phyloP scores from a whole-genome alignment of 148 eudicot species.

The Salicornia ramosissima region DNA sequence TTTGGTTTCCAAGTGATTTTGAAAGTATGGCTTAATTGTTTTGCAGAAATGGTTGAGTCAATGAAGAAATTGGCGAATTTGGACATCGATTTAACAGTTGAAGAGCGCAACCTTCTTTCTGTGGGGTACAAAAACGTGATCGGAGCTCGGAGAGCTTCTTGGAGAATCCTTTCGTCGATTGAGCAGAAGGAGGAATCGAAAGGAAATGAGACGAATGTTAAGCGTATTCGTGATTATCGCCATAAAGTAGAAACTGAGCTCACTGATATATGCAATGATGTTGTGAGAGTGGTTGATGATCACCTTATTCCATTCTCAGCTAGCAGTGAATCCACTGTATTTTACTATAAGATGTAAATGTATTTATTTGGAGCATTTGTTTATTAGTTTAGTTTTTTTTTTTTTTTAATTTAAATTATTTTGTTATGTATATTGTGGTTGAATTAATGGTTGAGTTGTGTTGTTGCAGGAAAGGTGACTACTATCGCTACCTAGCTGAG shows the following conservation, averaged over 20 bases:
- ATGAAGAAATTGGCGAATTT: slow-evolving; percentile 45
- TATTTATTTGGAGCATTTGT: not conserved
- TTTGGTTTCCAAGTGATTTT: not conserved
- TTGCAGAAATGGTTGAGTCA: slow-evolving; percentile 56
- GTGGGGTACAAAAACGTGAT: slow-evolving; percentile 55
- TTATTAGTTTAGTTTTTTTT: not conserved
- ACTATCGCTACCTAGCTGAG: slow-evolving; percentile 40
- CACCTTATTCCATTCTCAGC: slow-evolving; percentile 49
- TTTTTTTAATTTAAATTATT: not conserved
- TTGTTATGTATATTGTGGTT: not conserved
- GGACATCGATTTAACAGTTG: slow-evolving; percentile 54
- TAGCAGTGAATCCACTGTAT: slow-evolving; percentile 56
- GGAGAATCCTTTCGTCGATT: slow-evolving; percentile 51
- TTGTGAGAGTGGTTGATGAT: slow-evolving; percentile 46
- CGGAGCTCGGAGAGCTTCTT: slow-evolving; percentile 47
- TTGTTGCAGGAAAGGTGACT: slow-evolving; percentile 46
- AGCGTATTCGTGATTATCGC: slow-evolving; percentile 44
- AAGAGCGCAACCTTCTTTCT: slow-evolving; percentile 57
- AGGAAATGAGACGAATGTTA: slow-evolving; percentile 51
- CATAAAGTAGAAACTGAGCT: slow-evolving; percentile 53
- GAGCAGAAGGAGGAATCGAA: slow-evolving; percentile 55
- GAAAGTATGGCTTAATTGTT: not conserved
- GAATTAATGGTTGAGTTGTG: not conserved
- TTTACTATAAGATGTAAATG: slow-evolving; percentile 59
- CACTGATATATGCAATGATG: slow-evolving; percentile 45